Evolutionary conservation across 371 early-diverging fungal species (phyloP).

Genomic region (Rhizopus arrhizus): DNA sequence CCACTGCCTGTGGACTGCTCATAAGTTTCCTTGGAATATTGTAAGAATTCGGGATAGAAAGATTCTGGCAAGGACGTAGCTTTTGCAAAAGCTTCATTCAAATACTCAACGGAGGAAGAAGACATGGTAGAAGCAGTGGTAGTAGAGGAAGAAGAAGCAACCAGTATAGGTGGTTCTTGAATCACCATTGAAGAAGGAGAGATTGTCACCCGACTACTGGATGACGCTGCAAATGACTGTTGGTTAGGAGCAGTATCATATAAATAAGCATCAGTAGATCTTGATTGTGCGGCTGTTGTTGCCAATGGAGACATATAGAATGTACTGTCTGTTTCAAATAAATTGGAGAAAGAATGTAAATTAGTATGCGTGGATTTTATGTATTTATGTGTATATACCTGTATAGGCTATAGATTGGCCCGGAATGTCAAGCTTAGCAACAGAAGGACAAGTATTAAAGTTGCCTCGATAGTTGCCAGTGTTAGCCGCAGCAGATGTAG

Average conservation of each 20-base stretch:
- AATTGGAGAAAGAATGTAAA: not conserved
- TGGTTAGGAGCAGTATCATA: constrained; percentile 26
- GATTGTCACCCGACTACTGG: not conserved
- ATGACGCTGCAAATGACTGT: not conserved
- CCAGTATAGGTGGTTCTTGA: constrained; percentile 45
- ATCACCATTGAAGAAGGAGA: constrained; percentile 43
- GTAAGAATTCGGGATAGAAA: constrained; percentile 42
- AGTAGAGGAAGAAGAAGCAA: constrained; percentile 45
- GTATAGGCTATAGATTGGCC: constrained; percentile 33
- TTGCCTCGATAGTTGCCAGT: constrained; percentile 12
- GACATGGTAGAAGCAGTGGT: constrained; percentile 39
- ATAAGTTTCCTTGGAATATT: constrained; percentile 40
- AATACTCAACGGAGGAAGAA: constrained; percentile 36
- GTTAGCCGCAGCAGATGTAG: not conserved
- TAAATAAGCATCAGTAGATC: constrained; percentile 22
- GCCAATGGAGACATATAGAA: constrained; percentile 34
- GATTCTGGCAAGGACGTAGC: constrained; percentile 41
- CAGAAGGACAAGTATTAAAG: constrained; percentile 17
- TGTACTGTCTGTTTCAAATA: constrained; percentile 18
- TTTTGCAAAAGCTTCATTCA: constrained; percentile 42
- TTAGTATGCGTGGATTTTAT: not conserved
- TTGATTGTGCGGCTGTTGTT: constrained; percentile 13
- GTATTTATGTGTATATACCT: constrained; percentile 18
- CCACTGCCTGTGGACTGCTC: constrained; percentile 39
- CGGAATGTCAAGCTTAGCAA: constrained; percentile 22